These are phyloP conservation scores for Tetradesmus lagerheimii DNA, from an alignment of 139 green algal genomes.

Conservation along the genomic window DNA sequence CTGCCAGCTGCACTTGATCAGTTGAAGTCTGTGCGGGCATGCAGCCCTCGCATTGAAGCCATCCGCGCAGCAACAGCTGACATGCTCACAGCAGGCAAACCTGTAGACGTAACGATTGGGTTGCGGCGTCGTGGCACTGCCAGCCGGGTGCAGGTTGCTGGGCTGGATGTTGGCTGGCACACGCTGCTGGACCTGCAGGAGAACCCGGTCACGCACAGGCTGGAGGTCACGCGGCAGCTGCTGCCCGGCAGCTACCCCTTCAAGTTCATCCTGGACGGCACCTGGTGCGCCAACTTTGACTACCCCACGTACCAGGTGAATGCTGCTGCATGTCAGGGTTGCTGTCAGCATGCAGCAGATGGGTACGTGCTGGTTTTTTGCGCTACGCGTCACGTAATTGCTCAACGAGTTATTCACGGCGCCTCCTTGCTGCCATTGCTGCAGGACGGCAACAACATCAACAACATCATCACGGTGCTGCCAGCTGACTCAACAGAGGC, in stretches of 20 bases:
- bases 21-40: slow-evolving; percentile 48
- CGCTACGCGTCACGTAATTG: background rate
- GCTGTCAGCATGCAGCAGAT: background rate
- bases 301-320: slow-evolving; percentile 68
- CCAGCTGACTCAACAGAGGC: background rate
- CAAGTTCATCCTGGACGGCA: slow-evolving; percentile 95
- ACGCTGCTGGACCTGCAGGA: slow-evolving; percentile 67
- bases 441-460: slow-evolving; percentile 80
- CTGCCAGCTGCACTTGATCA: slow-evolving; percentile 74
- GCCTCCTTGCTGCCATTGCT: background rate
- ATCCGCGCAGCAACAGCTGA: slow-evolving; percentile 88
- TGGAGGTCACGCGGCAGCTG: slow-evolving; percentile 47
- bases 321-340: background rate
- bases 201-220: slow-evolving; percentile 59
- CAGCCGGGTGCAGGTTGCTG: slow-evolving; percentile 73
- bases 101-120: slow-evolving; percentile 56
- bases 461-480: slow-evolving; percentile 76
- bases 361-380: background rate
- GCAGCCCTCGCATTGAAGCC: slow-evolving; percentile 73
- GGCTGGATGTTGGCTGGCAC: slow-evolving; percentile 96
- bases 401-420: background rate
- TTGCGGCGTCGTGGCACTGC: slow-evolving; percentile 57
- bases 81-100: slow-evolving; percentile 75
- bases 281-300: slow-evolving; percentile 85
- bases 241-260: slow-evolving; percentile 79